Evolutionary conservation across 2,329 filamentous ascomycete species (phyloP).

Genomic region (Colletotrichum orchidophilum): DNA sequence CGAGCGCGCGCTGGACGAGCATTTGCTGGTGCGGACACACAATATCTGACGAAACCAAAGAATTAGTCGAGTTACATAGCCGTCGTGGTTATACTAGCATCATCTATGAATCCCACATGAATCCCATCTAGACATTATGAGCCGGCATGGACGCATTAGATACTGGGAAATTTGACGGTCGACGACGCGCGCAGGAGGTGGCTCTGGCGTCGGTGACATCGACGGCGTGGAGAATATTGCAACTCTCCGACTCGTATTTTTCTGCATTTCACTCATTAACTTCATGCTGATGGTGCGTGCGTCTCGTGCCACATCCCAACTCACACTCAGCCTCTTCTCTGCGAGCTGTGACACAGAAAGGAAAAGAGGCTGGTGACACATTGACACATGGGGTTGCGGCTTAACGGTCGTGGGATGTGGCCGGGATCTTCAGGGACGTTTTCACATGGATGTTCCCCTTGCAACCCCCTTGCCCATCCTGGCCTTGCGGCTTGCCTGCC

Average conservation of each 20-base stretch:
- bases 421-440: conserved; percentile 31
- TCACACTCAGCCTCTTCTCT: conserved; percentile 30
- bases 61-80: background rate
- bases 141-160: conserved; percentile 21
- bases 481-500: background rate
- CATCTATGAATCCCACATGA: background rate
- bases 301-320: conserved; percentile 22
- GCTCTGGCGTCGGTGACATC: conserved; percentile 23
- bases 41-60: background rate
- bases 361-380: conserved; percentile 16
- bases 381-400: conserved; percentile 22
- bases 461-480: background rate
- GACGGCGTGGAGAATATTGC: conserved; percentile 22
- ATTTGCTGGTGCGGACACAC: too few relatives aligned
- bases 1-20: too few relatives aligned
- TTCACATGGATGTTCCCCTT: conserved; percentile 18
- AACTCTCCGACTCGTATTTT: conserved; percentile 26
- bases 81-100: conserved; percentile 1
- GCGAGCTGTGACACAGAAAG: background rate
- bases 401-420: conserved; percentile 27
- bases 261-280: conserved; percentile 11
- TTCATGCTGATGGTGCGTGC: conserved; percentile 31
- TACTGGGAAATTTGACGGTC: conserved; percentile 21
- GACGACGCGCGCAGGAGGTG: conserved; percentile 20
- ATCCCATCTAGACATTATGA: background rate